These are phyloP conservation scores for Nicotiana paniculata DNA, from an alignment of 257 asterid genomes.

Conservation along the genomic window DNA sequence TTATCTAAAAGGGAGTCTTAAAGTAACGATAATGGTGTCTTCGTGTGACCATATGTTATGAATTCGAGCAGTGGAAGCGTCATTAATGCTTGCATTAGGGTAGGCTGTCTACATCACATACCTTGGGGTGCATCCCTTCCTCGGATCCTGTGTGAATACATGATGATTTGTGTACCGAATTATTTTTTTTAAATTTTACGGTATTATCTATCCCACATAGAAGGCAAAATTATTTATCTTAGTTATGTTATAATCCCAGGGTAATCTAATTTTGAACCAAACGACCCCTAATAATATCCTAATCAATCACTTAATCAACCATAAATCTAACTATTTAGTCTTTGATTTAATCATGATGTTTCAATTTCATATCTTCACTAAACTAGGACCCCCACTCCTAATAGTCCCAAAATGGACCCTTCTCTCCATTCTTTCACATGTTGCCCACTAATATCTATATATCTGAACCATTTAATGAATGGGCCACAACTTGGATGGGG, in stretches of 20 bases:
- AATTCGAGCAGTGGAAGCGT: too few relatives aligned
- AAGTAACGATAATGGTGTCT: too few relatives aligned
- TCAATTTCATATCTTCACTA: conserved; percentile 4
- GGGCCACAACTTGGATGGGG: neutral
- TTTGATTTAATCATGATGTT: conserved; percentile 15
- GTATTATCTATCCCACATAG: too few relatives aligned
- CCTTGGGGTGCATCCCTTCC: too few relatives aligned
- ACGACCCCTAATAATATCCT: neutral
- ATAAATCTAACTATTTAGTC: conserved; percentile 9
- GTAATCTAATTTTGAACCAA: too few relatives aligned
- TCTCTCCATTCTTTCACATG: conserved; percentile 59
- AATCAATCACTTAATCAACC: conserved; percentile 5
- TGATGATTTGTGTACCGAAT: rapidly evolving
- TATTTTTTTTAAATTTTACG: too few relatives aligned
- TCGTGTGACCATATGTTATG: rapidly evolving
- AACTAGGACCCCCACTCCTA: neutral
- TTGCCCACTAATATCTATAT: conserved; percentile 69
- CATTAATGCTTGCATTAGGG: too few relatives aligned
- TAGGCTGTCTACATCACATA: too few relatives aligned
- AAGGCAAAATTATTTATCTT: too few relatives aligned
- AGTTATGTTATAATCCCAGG: too few relatives aligned
- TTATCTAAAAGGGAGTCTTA: too few relatives aligned
- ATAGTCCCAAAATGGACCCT: conserved; percentile 36
- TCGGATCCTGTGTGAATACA: too few relatives aligned
- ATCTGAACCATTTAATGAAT: conserved; percentile 37